These are phyloP conservation scores for Chenopodium album DNA, from an alignment of 148 eudicot species.

Conservation along the genomic window DNA sequence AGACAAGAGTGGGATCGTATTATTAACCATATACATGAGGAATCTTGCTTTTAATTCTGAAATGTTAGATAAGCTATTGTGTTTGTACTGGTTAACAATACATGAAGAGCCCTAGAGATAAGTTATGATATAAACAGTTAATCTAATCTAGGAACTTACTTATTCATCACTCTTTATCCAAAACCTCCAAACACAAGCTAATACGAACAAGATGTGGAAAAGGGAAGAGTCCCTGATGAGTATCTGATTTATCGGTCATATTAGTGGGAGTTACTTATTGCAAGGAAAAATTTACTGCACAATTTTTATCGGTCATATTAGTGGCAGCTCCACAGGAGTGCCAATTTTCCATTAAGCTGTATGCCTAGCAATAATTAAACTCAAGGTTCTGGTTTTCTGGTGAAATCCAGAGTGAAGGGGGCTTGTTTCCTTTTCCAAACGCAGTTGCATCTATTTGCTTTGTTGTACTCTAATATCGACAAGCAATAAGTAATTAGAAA, in stretches of 20 bases:
- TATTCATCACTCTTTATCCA: background rate
- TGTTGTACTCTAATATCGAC: too few species aligned
- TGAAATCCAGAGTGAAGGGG: too few species aligned
- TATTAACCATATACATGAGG: background rate
- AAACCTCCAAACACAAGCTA: background rate
- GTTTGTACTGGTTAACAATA: background rate
- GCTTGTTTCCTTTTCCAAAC: too few species aligned
- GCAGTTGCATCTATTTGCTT: too few species aligned
- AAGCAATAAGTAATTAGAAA: too few species aligned
- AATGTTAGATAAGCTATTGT: background rate
- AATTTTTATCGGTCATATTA: too few species aligned
- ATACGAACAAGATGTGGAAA: background rate
- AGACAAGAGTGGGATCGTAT: background rate
- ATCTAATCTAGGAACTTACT: background rate
- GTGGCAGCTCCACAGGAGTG: too few species aligned
- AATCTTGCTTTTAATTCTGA: background rate
- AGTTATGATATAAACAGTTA: background rate
- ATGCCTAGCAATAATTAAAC: too few species aligned
- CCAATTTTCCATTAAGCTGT: too few species aligned
- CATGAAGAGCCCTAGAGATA: background rate
- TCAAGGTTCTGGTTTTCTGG: too few species aligned
- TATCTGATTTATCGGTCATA: background rate
- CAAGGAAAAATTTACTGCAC: too few species aligned
- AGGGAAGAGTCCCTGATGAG: background rate
- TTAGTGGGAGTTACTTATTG: too few species aligned